Base-by-base conservation (phyloP, 1,139 yeast genomes). In the Citeromyces hawaiiensis region DNA sequence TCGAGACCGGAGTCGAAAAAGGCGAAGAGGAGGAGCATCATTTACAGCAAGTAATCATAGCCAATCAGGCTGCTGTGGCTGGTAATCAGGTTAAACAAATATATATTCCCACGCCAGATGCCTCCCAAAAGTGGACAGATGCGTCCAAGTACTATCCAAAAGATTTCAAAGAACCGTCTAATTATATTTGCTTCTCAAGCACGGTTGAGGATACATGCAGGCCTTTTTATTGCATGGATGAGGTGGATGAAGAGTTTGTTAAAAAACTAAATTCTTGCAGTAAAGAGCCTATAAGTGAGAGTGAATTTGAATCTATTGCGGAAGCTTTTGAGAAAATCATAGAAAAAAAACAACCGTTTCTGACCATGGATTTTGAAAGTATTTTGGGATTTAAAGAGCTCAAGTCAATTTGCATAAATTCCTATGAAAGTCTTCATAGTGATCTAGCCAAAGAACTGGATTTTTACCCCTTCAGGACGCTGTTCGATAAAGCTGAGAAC, bases 1-100 rank as follows among this genome's bases (percentile, higher is more conserved):
- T 91, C 38, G 99, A 91, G 52, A 91, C 98, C 5, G 99, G 99
- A 59, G 98, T 91, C 39, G 99, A 91, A 56, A 91, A 93, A 57
- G 87, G 86, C 50, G 99, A 91, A 59, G 98, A 91, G 60, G 94
- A 86, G 55, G 98, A 91, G 60, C 94, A 85, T 40, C 98, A 91
- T 71, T 69, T 91, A 47, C 95, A 88, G 57, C 88, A 83, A 46
- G 96, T 91, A 36, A 81, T 83, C 45, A 75, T 76, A 56, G 87
- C 91, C 3, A 77, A 86, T 2, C 77, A 74, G 44, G 71, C 79
- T 29, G 82, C 81, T 3, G 53, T 49, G 41, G 51, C 67, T 33
- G 73, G 70, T 43, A 70, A 66, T 11, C 66, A 72, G 43, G 72
- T 66, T 13, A 70, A 72, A 39, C 75, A 76, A 43, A 81, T 85